Evolutionary conservation across 169 alveolate species (phyloP).

Genomic region (Plasmodium relictum): DNA sequence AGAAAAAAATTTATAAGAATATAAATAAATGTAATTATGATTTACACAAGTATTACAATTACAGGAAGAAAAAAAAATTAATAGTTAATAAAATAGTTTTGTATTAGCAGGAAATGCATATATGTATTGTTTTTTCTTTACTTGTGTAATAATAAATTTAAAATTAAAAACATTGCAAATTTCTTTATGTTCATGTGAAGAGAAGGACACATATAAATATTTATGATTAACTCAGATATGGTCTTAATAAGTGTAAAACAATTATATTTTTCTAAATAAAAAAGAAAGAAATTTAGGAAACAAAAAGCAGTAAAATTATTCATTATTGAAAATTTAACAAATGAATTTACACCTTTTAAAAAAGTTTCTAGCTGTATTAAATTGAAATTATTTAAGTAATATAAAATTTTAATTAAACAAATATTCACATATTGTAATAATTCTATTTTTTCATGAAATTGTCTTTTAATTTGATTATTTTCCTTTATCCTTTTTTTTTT

Average conservation of each 20-base stretch:
- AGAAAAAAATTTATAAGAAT: neutral
- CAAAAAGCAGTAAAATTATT: conserved; percentile 71
- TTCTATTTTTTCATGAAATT: conserved; percentile 50
- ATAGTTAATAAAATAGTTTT: no score
- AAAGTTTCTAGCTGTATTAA: conserved; percentile 63
- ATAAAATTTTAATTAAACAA: conserved; percentile 70
- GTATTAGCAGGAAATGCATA: neutral
- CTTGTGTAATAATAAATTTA: conserved; percentile 53
- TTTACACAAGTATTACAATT: no score
- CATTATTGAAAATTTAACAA: conserved; percentile 49
- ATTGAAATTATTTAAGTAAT: conserved; percentile 68
- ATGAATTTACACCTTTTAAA: conserved; percentile 70
- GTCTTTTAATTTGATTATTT: conserved; percentile 61
- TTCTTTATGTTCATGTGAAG: conserved; percentile 39
- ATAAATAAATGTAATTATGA: no score
- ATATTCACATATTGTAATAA: conserved; percentile 68
- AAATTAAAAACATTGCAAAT: conserved; percentile 43
- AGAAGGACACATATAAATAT: conserved; percentile 46
- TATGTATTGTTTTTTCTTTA: neutral
- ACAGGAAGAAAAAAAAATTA: no score
- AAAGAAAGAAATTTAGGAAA: conserved; percentile 39
- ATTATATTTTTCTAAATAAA: conserved; percentile 23
- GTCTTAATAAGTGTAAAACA: conserved; percentile 50
- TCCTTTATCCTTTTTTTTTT: conserved; percentile 17
- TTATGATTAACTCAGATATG: conserved; percentile 53